Evolutionary conservation across 1,284 basidiomycete species (phyloP), one percentile per base, ranked within the genome.

Genomic region (Ganoderma multipileum): DNA sequence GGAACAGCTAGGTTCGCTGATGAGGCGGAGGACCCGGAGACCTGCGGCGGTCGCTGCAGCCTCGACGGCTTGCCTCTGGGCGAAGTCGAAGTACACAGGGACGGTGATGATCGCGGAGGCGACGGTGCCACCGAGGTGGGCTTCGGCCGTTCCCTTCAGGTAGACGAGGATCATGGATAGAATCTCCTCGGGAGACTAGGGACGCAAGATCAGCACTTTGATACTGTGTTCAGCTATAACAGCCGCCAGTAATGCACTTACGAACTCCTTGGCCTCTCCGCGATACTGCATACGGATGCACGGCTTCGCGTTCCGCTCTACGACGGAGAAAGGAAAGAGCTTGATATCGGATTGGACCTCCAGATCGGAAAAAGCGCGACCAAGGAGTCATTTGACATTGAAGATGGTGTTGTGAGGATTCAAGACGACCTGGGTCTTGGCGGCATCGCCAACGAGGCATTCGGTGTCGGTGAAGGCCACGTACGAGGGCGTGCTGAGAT

Each of bases 121-220:
- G 80, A 97, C 86, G 71, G 85, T 89, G 64, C 82, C 83, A 72
- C 97, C 97, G 75, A 99, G 91, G 85, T 98, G 98, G 36, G 96
- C 93, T 86, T 98, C 97, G 60, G 97, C 96, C 68, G 91, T 95
- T 86, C 99, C 97, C 87, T 95, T 96, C 97, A 99, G 98, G 88
- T 99, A 98, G 74, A 90, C 84, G 69, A 98, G 89, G 74, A 99
- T 89, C 97, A 99, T 98, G 69, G 97, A 96, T 3, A 96, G 98
- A 77, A 99, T 91, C 83, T 98, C 97, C 81, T 98, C 96, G 52
- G 96, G 96, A 38, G 95, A 94, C 92, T 93, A 12, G 57, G 11
- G 16, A 26, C 9, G 4, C 6, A 20, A 7, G 38, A 71, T 65
- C 54, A 65, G 54, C 64, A 3, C 8, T 33, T 71, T n/a, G 33